These are phyloP conservation scores for Nemania serpens DNA, from an alignment of 2,329 filamentous ascomycete genomes.

Conservation along the genomic window DNA sequence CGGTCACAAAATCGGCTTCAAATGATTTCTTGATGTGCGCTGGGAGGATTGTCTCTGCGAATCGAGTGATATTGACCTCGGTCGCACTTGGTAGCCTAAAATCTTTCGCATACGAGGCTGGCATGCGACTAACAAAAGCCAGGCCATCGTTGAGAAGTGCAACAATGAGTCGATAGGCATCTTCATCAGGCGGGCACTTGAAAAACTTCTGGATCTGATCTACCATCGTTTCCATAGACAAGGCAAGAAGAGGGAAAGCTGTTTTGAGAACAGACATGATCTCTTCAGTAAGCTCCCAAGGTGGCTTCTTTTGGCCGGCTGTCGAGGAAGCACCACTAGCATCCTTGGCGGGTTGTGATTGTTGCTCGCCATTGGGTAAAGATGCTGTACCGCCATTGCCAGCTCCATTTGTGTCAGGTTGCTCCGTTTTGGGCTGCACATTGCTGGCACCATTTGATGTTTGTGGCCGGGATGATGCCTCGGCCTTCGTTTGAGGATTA, in stretches of 20 bases:
- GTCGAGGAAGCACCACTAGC: conserved; percentile 37
- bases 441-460: conserved; percentile 55
- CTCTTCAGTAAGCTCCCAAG: conserved; percentile 96
- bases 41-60: conserved; percentile 94
- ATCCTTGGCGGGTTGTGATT: conserved; percentile 34
- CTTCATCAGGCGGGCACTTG: conserved; percentile 97
- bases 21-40: conserved; percentile 95
- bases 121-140: conserved; percentile 88
- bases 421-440: conserved; percentile 52
- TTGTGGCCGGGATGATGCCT: conserved; percentile 52
- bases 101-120: conserved; percentile 83
- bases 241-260: conserved; percentile 89
- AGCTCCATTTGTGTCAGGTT: conserved; percentile 41
- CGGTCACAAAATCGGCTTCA: conserved; percentile 92
- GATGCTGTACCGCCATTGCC: conserved; percentile 30
- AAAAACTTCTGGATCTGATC: conserved; percentile 99
- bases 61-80: conserved; percentile 94
- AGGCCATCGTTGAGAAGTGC: conserved; percentile 94
- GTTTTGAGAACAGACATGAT: conserved; percentile 96
- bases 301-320: conserved; percentile 68
- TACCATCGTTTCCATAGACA: conserved; percentile 99
- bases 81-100: conserved; percentile 89
- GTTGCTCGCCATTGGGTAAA: conserved; percentile 35
- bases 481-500: conserved; percentile 48
- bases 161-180: conserved; percentile 97